phyloP scores from a whole-genome alignment of 1,284 basidiomycete genomes.

The Pascua guehoae region DNA sequence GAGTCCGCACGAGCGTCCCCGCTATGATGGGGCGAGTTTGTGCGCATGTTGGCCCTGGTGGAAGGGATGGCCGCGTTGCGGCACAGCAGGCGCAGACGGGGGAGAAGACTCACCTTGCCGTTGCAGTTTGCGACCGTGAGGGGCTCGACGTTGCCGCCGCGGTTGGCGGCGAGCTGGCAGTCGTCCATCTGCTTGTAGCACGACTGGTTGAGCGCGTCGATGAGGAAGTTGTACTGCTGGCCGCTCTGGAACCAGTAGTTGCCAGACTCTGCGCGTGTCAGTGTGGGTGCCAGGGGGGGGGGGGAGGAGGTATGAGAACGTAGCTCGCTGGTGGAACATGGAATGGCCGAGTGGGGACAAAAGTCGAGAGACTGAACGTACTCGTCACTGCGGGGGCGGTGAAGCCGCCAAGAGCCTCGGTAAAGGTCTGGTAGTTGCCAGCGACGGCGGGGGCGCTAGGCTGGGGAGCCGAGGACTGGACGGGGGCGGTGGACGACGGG shows the following conservation, averaged over 20 bases:
- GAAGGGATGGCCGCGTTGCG: not conserved
- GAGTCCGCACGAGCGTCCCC: not conserved
- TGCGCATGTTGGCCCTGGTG: too few species aligned
- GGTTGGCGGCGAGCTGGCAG: conserved; percentile 25
- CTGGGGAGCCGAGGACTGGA: conserved; percentile 5
- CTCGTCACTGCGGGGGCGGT: conserved; percentile 24
- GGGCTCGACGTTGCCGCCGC: conserved; percentile 17
- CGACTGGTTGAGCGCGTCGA: conserved; percentile 23
- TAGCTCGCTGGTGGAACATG: too few species aligned
- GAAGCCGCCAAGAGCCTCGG: conserved; percentile 26
- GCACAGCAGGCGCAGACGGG: not conserved
- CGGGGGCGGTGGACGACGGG: not conserved
- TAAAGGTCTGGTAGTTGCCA: conserved; percentile 28
- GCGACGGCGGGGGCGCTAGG: conserved; percentile 7
- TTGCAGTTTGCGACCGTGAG: conserved; percentile 27
- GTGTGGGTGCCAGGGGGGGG: too few species aligned
- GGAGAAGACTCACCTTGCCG: not conserved
- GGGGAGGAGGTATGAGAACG: too few species aligned
- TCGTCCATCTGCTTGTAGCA: conserved; percentile 30
- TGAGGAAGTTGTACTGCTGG: conserved; percentile 24
- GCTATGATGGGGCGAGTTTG: too few species aligned
- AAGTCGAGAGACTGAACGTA: too few species aligned
- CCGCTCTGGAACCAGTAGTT: conserved; percentile 5
- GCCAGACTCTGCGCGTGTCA: not conserved
- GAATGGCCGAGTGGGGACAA: too few species aligned